Base-by-base conservation (phyloP, 176 grass and related monocot species). In the Bothriochloa decipiens region DNA sequence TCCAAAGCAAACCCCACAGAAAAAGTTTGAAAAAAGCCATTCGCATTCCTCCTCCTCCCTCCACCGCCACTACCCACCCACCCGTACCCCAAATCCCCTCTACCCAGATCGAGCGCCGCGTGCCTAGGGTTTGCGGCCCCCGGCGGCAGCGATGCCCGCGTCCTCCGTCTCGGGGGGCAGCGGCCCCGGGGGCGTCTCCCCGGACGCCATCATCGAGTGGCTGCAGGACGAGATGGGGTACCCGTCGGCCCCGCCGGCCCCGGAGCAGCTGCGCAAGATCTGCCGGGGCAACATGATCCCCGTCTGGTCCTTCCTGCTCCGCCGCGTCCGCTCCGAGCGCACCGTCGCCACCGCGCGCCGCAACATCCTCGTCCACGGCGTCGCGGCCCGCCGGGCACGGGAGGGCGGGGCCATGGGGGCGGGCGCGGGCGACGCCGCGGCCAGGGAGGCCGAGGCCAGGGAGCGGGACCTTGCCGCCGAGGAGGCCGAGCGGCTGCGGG, bases 241-340 rank as follows among this genome's bases (percentile, higher is more conserved):
- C 89, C 93, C 96, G 14, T 94, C 90, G 70, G 74, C 96, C 11
- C 87, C 86, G 27, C 93, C 93, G 7, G 86, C 96, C 2, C 80
- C 90, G 26, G 96, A 99, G 16, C 96, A 96, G 83, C 89, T 99
- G 6, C 96, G 91, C 88, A 99, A 99, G 93, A 99, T 99, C 96
- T 99, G 96, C 90, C 91, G 96, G 52, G 96, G 96, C 63, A 99
- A 99, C 86, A 99, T 99, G 96, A 90, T 96, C 81, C 96, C 93
- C 25, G 81, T 96, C 42, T 96, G 96, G 96, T 85, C 86, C 70
- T 99, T 99, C 91, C 96, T 99, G 40, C 86, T 96, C 83, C 91
- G 88, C 72, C 88, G 96, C 16, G 93, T 99, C 84, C 93, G 93
- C 68, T 99, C 96, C 27, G 96, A 99, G 89, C 89, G 86, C 43